A percentile compares a stretch with the other conserved stretches of the same genome.
Conservation (phyloP, 345 rosid species). For the Nephelium lappaceum region DNA sequence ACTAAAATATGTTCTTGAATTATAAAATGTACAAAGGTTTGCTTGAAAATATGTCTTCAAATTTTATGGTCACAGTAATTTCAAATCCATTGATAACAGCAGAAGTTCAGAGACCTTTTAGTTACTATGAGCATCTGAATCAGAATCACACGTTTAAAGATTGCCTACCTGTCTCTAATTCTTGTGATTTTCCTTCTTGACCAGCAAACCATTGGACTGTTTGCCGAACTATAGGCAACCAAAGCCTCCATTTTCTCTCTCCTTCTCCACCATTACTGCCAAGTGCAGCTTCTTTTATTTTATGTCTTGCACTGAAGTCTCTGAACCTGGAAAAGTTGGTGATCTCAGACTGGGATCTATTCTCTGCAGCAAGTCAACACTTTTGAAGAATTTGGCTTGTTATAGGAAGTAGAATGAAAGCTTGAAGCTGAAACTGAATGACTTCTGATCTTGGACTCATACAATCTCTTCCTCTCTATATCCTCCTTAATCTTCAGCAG, state of each 20-base stretch:
- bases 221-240: slow-evolving; percentile 45
- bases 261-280: slow-evolving; percentile 24
- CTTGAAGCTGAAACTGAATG: slow-evolving; percentile 24
- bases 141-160: slow-evolving; percentile 13
- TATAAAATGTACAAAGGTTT: neutral
- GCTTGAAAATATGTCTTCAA: neutral
- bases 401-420: slow-evolving; percentile 2
- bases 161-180: slow-evolving; percentile 7
- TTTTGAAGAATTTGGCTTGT: slow-evolving; percentile 22
- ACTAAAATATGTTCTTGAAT: neutral
- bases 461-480: slow-evolving; percentile 38
- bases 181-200: slow-evolving; percentile 22
- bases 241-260: slow-evolving; percentile 41
- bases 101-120: neutral
- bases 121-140: neutral
- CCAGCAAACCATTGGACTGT: slow-evolving; percentile 51
- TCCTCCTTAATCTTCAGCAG: slow-evolving; percentile 39
- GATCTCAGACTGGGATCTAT: slow-evolving; percentile 56
- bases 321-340: slow-evolving; percentile 39
- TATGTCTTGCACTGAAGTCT: slow-evolving; percentile 13
- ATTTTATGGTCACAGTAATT: neutral
- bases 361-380: slow-evolving; percentile 22
- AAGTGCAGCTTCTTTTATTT: slow-evolving; percentile 9
- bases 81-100: neutral
- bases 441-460: slow-evolving; percentile 33